Base-by-base conservation (phyloP, 768 basidiomycete genomes). In the Mycena vitilis region DNA sequence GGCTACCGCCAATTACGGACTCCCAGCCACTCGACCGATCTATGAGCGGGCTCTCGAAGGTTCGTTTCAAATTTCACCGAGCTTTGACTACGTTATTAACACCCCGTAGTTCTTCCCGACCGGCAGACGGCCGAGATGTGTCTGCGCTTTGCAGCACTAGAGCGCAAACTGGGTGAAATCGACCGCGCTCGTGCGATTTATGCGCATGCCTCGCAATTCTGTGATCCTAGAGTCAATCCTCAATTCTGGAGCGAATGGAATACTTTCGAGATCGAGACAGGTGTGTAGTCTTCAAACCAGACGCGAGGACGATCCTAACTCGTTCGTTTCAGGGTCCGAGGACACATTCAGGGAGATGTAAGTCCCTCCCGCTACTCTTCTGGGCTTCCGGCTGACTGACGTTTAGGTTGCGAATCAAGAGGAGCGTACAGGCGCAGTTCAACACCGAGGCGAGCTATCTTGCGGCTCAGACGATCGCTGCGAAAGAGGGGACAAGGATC, bases 161-260 rank as follows among this genome's bases (percentile, higher is more conserved):
- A 99, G 79, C 91, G 97, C 73, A 99, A 99, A 78, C 89, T 99
- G 42, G 98, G 98, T 61, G 98, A 99, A 83, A 99, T 99, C 79
- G 98, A 99, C 81, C 88, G 98, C 30, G 98, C 98, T 15, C 90
- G 98, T 56, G 93, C 96, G 2, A 93, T 99, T 72, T 99, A 97
- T 73, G 97, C 96, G 2, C 97, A 99, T 76, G 97, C 98, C 0
- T 95, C 95, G 22, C 98, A 99, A 76, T 99, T 99, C 87, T 99
- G 97, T 79, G 97, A 99, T 77, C 97, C 97, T 15, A 88, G 97
- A 20, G 88, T 93, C 69, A 89, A 93, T 76, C 91, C 95, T 42
- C 89, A 91, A 67, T 99, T 99, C 86, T 99, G 98, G 98, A 80
- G 86, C 37, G 95, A 98, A 77, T 99, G 98, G 98, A 96, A 99